A percentile compares a stretch with the other conserved stretches of the same genome.
phyloP scores from a whole-genome alignment of 139 green algal species.

The Deuterostichococcus epilithicus region DNA sequence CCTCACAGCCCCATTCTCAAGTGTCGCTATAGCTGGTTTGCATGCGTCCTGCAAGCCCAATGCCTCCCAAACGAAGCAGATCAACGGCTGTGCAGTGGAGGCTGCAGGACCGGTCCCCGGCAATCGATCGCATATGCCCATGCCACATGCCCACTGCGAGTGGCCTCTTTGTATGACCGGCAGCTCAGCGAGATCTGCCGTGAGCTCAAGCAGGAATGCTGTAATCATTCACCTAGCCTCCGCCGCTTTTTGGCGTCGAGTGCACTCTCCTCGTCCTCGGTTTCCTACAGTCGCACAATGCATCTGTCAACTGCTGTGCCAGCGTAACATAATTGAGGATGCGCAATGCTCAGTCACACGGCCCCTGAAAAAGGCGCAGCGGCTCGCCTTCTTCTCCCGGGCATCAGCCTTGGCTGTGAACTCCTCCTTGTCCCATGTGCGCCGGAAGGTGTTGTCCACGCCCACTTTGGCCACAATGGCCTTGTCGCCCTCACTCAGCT shows the following conservation, averaged over 20 bases:
- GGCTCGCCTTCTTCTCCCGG: slow-evolving; percentile 50
- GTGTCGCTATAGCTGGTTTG: too few relatives aligned
- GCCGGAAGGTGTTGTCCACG: slow-evolving; percentile 55
- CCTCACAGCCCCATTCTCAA: too few relatives aligned
- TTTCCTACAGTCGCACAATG: slow-evolving; percentile 20
- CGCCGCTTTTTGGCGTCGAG: slow-evolving; percentile 65
- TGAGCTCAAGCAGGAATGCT: too few relatives aligned
- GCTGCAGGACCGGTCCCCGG: too few relatives aligned
- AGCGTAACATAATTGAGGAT: not conserved
- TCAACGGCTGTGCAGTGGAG: too few relatives aligned
- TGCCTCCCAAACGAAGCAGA: not conserved
- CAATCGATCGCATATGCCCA: too few relatives aligned
- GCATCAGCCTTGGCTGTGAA: slow-evolving; percentile 65
- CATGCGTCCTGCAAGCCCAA: not conserved
- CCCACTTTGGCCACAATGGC: slow-evolving; percentile 1
- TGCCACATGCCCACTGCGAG: too few relatives aligned
- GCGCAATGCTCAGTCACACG: not conserved
- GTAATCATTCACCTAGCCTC: slow-evolving; percentile 34
- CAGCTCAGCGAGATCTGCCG: too few relatives aligned
- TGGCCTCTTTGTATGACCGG: too few relatives aligned
- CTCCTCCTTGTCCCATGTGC: slow-evolving; percentile 81
- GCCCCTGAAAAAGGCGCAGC: not conserved
- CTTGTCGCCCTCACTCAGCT: slow-evolving; percentile 10
- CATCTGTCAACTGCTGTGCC: not conserved
- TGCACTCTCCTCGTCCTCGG: slow-evolving; percentile 53